phyloP scores from a whole-genome alignment of 179 eudicot genomes.

The Vitellaria paradoxa region DNA sequence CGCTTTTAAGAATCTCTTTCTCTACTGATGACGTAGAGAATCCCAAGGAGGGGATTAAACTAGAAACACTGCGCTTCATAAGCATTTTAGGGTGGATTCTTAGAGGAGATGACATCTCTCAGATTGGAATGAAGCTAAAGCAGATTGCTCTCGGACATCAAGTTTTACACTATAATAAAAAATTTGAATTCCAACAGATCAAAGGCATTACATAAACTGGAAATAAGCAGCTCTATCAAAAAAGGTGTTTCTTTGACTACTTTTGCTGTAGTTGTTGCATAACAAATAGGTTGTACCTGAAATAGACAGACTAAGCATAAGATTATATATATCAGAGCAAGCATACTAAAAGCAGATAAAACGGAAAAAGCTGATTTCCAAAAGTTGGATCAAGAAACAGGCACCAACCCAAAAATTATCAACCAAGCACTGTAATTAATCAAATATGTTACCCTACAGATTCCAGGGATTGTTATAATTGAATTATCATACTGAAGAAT shows the following conservation, averaged over 20 bases:
- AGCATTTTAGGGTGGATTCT: conserved; percentile 2
- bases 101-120: not conserved
- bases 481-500: no score
- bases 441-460: not conserved
- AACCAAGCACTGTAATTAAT: no score
- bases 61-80: conserved; percentile 19
- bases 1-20: conserved; percentile 30
- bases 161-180: not conserved
- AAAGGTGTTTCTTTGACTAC: not conserved
- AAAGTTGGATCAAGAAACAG: conserved; percentile 1
- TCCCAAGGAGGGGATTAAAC: conserved; percentile 10
- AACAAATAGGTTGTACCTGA: not conserved
- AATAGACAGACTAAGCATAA: not conserved
- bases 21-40: conserved; percentile 22
- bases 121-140: not conserved
- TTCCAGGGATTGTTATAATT: not conserved
- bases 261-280: not conserved
- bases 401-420: not conserved
- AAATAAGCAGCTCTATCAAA: not conserved
- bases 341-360: not conserved
- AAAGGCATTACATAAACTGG: not conserved
- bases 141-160: not conserved
- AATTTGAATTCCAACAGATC: not conserved
- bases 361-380: not conserved
- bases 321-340: not conserved